Percentiles rank a stretch among this genome's conserved stretches.
Conservation (phyloP, 352 stramenopile genomes). For the Pythium angustatum region DNA sequence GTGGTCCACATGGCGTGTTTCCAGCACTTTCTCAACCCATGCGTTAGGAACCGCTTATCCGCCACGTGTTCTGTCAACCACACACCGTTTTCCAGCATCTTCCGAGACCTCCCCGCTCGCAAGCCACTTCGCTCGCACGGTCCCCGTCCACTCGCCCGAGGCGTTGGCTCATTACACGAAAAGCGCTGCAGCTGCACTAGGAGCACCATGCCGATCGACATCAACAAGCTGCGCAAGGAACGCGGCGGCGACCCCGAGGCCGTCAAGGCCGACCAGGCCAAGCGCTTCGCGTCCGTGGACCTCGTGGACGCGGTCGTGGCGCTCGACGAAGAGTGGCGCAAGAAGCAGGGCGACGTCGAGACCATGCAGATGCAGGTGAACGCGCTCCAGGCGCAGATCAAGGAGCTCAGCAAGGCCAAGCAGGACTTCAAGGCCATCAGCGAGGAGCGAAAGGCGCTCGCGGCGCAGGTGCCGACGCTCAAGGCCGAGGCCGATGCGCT, state of each 20-base stretch:
- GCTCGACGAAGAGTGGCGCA: conserved; percentile 90
- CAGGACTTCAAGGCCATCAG: conserved; percentile 81
- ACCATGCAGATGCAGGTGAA: conserved; percentile 88
- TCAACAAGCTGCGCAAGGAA: conserved; percentile 96
- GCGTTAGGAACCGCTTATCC: conserved; percentile 8
- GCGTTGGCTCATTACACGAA: too few relatives aligned
- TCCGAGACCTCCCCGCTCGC: not conserved
- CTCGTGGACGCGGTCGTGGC: conserved; percentile 95
- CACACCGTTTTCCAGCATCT: conserved; percentile 16
- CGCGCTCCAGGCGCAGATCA: conserved; percentile 83
- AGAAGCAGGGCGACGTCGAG: conserved; percentile 86
- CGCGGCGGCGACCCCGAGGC: conserved; percentile 94
- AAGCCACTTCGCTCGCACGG: not conserved
- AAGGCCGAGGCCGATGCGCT: conserved; percentile 82
- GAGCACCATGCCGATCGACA: conserved; percentile 96
- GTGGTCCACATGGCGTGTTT: too few relatives aligned
- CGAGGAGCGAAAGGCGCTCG: conserved; percentile 80
- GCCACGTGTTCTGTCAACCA: conserved; percentile 13
- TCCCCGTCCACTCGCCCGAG: not conserved
- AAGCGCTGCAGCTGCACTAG: too few relatives aligned
- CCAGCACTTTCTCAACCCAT: conserved; percentile 16
- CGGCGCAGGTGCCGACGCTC: conserved; percentile 61
- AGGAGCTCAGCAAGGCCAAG: conserved; percentile 89
- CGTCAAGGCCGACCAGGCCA: conserved; percentile 92
- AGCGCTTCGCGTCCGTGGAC: conserved; percentile 93